These are phyloP conservation scores for Kurtzmaniella fragi DNA, from an alignment of 805 yeast species.

Conservation along the genomic window DNA sequence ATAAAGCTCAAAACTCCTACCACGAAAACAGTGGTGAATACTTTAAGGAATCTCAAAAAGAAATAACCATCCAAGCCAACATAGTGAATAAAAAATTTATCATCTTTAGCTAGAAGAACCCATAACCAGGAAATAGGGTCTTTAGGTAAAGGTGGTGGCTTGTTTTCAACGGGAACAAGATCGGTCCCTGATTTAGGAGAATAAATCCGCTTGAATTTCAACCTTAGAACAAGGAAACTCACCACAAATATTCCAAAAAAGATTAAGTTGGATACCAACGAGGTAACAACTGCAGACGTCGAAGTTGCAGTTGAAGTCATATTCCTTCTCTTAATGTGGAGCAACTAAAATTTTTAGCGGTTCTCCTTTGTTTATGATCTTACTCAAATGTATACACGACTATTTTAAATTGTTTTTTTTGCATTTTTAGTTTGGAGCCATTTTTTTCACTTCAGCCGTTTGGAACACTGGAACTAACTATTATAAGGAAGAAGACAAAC, in stretches of 20 bases:
- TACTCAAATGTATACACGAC: no score
- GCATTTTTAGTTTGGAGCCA: no score
- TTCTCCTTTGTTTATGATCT: no score
- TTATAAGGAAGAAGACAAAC: no score
- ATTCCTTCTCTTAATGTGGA: slow-evolving; percentile 9
- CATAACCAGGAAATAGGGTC: slow-evolving; percentile 70
- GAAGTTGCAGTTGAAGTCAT: slow-evolving; percentile 42
- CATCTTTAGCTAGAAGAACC: slow-evolving; percentile 60
- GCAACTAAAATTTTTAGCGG: no score
- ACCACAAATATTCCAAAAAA: slow-evolving; percentile 58
- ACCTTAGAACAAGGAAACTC: slow-evolving; percentile 62
- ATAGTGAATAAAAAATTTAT: slow-evolving; percentile 72
- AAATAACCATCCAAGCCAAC: slow-evolving; percentile 95
- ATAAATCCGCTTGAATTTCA: slow-evolving; percentile 67
- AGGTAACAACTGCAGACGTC: slow-evolving; percentile 68
- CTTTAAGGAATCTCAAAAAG: slow-evolving; percentile 70
- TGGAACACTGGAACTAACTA: no score
- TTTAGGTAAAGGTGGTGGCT: slow-evolving; percentile 68
- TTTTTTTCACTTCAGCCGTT: no score
- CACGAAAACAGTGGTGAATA: slow-evolving; percentile 46
- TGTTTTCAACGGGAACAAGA: slow-evolving; percentile 52
- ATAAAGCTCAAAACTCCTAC: slow-evolving; percentile 51
- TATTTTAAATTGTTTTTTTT: no score
- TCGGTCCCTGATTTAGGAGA: slow-evolving; percentile 73
- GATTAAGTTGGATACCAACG: slow-evolving; percentile 64